Percentiles rank a stretch among this genome's conserved stretches.
Conservation (phyloP, 495 filamentous ascomycete genomes). For the Glonium stellatum region DNA sequence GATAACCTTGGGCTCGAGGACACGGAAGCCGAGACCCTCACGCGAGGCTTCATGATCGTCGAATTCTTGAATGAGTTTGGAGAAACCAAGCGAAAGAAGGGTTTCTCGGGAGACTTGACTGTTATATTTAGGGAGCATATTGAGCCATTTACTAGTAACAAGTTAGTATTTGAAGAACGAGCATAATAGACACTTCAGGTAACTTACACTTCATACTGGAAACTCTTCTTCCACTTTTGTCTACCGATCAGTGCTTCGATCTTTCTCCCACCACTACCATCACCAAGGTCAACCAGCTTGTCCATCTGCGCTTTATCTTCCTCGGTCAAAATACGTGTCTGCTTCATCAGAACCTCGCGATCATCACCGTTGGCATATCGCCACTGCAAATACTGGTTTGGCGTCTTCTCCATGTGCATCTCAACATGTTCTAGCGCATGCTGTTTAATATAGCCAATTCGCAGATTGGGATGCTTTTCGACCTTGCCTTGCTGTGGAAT, state of each 20-base stretch:
- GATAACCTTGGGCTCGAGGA: slow-evolving; percentile 86
- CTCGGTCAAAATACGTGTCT: slow-evolving; percentile 81
- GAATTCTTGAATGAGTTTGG: slow-evolving; percentile 93
- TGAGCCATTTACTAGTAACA: slow-evolving; percentile 66
- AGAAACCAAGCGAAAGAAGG: slow-evolving; percentile 72
- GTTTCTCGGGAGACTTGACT: slow-evolving; percentile 90
- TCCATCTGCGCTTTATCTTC: slow-evolving; percentile 87
- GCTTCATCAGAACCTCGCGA: slow-evolving; percentile 94
- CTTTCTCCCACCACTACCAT: slow-evolving; percentile 69
- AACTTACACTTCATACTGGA: slow-evolving; percentile 91
- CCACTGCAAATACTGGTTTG: slow-evolving; percentile 98
- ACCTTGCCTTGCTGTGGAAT: slow-evolving; percentile 83
- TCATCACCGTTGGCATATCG: slow-evolving; percentile 95
- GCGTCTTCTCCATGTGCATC: slow-evolving; percentile 99
- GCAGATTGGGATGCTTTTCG: slow-evolving; percentile 96
- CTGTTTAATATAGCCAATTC: slow-evolving; percentile 99
- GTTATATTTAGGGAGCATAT: slow-evolving; percentile 86
- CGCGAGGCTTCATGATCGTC: slow-evolving; percentile 97
- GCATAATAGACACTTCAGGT: not conserved
- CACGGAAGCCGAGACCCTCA: slow-evolving; percentile 91
- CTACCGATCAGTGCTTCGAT: slow-evolving; percentile 89
- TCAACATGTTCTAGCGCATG: slow-evolving; percentile 98
- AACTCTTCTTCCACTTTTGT: slow-evolving; percentile 98
- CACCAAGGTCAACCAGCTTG: slow-evolving; percentile 72
- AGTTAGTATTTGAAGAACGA: slow-evolving; percentile 22